These are phyloP conservation scores for Globisporangium mamillatum DNA, from an alignment of 352 stramenopile species.

Conservation along the genomic window DNA sequence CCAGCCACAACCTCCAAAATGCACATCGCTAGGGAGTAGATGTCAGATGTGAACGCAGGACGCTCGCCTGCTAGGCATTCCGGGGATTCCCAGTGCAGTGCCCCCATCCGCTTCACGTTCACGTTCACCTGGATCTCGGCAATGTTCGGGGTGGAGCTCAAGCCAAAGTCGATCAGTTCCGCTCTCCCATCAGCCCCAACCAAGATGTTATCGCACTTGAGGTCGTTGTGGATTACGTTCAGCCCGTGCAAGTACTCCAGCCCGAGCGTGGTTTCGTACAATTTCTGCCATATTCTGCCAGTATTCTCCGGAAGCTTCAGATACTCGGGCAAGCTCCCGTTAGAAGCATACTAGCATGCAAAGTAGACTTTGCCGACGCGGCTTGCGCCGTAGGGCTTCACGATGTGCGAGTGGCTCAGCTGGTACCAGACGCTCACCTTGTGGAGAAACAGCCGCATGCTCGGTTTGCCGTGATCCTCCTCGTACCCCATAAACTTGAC, in stretches of 20 bases:
- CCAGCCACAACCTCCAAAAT: not conserved
- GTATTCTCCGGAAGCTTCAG: not conserved
- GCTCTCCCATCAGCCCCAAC: conserved; percentile 27
- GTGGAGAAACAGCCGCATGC: not conserved
- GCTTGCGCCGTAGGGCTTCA: conserved; percentile 5
- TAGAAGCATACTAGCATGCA: not conserved
- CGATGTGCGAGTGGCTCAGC: not conserved
- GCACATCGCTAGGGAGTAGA: conserved; percentile 7
- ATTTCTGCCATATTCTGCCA: not conserved
- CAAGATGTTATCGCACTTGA: conserved; percentile 88
- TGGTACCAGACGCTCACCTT: conserved; percentile 3
- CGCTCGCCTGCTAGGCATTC: not conserved
- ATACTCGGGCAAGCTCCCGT: not conserved
- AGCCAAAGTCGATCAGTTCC: conserved; percentile 9
- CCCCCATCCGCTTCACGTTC: conserved; percentile 6
- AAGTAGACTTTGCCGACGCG: conserved; percentile 1
- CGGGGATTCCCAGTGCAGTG: conserved; percentile 4
- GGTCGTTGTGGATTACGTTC: conserved; percentile 68
- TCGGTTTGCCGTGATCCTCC: not conserved
- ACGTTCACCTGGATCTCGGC: conserved; percentile 3
- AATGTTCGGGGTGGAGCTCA: not conserved
- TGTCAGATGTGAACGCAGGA: not conserved
- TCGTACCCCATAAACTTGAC: conserved; percentile 13
- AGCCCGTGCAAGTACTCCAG: conserved; percentile 1
- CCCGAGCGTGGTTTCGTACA: not conserved